phyloP scores from a whole-genome alignment of 1,284 basidiomycete species.

The Leccinum griseonigrum region DNA sequence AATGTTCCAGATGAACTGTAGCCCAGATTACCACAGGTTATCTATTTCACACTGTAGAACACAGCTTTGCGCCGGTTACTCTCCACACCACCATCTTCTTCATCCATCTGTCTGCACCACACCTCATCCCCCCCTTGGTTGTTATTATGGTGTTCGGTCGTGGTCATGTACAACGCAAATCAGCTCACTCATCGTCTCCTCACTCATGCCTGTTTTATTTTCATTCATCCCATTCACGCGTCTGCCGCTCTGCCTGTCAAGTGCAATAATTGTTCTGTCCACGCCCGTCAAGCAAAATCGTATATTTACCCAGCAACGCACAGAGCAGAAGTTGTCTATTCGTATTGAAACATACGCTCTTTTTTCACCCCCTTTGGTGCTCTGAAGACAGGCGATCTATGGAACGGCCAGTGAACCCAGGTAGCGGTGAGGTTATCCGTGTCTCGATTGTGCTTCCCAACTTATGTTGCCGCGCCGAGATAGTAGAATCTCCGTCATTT shows the following conservation, averaged over 20 bases:
- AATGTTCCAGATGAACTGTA: conserved; percentile 59
- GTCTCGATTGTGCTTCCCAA: neutral
- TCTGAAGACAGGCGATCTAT: conserved; percentile 2
- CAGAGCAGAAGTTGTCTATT: conserved; percentile 16
- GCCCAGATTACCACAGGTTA: conserved; percentile 34
- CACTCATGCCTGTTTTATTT: conserved; percentile 32
- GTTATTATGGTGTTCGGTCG: conserved; percentile 38
- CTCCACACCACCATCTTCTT: conserved; percentile 21
- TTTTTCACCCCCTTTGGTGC: conserved; percentile 11
- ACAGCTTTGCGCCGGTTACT: conserved; percentile 25
- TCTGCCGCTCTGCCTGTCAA: conserved; percentile 24
- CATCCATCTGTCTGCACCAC: conserved; percentile 26
- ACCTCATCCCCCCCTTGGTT: conserved; percentile 29
- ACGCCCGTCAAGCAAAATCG: conserved; percentile 31
- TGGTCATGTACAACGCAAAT: conserved; percentile 39
- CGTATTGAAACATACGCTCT: conserved; percentile 23
- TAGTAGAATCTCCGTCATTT: neutral
- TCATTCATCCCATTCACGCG: conserved; percentile 16
- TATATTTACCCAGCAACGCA: conserved; percentile 29
- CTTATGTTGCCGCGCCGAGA: conserved; percentile 6
- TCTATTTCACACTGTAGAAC: conserved; percentile 38
- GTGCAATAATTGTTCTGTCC: conserved; percentile 31
- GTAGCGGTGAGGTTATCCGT: conserved; percentile 16
- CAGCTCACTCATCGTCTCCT: conserved; percentile 29
- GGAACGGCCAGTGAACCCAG: neutral